Percentiles rank a stretch among this genome's conserved stretches.
These are phyloP conservation scores for Combretum micranthum DNA, from an alignment of 345 rosid genomes.

Conservation along the genomic window DNA sequence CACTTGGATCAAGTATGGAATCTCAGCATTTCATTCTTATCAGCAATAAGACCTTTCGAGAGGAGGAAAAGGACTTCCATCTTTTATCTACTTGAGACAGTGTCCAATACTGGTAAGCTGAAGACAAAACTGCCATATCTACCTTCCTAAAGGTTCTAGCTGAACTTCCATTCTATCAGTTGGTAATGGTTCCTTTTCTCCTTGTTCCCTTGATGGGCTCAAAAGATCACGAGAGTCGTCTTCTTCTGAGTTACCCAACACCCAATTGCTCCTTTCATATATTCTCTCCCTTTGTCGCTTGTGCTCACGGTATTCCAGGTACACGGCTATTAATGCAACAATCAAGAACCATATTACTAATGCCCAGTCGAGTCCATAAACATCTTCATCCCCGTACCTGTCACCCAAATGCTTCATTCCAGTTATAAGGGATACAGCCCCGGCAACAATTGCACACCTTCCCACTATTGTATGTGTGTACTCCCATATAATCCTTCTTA, in stretches of 20 bases:
- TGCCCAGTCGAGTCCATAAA: conserved; percentile 66
- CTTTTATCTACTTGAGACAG: background rate
- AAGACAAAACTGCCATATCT: conserved; percentile 12
- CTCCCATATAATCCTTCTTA: conserved; percentile 72
- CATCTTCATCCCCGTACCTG: conserved; percentile 66
- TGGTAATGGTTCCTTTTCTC: conserved; percentile 34
- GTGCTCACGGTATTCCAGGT: conserved; percentile 55
- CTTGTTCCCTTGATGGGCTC: conserved; percentile 32
- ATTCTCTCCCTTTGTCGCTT: conserved; percentile 37
- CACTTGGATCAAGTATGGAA: background rate
- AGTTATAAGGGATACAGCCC: conserved; percentile 61
- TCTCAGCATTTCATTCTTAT: background rate
- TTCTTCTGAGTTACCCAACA: conserved; percentile 69
- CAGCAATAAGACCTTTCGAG: conserved; percentile 7
- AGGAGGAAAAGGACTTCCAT: background rate
- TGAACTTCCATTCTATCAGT: conserved; percentile 77
- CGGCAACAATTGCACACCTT: conserved; percentile 50
- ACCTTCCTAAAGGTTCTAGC: conserved; percentile 74
- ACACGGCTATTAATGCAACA: conserved; percentile 36
- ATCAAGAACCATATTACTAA: conserved; percentile 60
- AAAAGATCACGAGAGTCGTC: conserved; percentile 77
- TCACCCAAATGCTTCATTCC: conserved; percentile 76
- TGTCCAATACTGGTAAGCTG: conserved; percentile 4
- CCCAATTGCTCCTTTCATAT: conserved; percentile 65
- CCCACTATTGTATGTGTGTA: conserved; percentile 67